phyloP scores from a whole-genome alignment of 1,139 yeast genomes.

The Saccharomyces hybrid region DNA sequence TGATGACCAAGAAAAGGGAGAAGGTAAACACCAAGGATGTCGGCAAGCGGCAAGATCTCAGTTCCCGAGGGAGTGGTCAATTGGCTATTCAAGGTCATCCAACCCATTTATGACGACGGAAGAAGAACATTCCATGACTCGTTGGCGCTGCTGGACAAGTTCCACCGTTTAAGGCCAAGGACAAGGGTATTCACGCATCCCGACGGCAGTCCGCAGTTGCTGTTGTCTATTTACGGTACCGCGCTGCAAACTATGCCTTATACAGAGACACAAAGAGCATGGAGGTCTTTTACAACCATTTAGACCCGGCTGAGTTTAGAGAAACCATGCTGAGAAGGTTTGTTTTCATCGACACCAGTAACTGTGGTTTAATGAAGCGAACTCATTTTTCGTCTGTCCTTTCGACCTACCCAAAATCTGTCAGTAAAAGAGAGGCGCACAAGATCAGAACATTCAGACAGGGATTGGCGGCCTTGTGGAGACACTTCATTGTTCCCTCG shows the following conservation, averaged over 20 bases:
- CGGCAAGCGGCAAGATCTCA: neutral
- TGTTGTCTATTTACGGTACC: slow-evolving; percentile 56
- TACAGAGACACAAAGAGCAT: no score
- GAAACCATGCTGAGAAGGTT: no score
- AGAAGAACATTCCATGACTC: slow-evolving; percentile 53
- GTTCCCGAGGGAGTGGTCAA: slow-evolving; percentile 35
- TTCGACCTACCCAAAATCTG: neutral
- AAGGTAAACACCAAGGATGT: neutral
- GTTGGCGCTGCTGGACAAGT: slow-evolving; percentile 44
- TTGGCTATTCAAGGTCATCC: slow-evolving; percentile 51
- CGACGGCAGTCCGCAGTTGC: slow-evolving; percentile 50
- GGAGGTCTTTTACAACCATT: no score
- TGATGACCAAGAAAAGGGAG: neutral
- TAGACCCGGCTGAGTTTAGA: no score
- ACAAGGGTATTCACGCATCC: slow-evolving; percentile 63
- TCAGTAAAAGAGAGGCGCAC: neutral
- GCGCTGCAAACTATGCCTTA: no score
- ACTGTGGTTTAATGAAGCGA: no score
- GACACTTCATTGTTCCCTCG: neutral
- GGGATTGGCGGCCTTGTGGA: neutral
- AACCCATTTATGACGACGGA: slow-evolving; percentile 48
- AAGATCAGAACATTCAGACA: neutral
- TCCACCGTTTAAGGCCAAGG: slow-evolving; percentile 51
- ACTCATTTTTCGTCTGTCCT: no score
- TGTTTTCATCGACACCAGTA: no score